A percentile compares a stretch with the other conserved stretches of the same genome.
Evolutionary conservation across 805 yeast genomes (phyloP).

Genomic region (Starmerella potacharoeniae): DNA sequence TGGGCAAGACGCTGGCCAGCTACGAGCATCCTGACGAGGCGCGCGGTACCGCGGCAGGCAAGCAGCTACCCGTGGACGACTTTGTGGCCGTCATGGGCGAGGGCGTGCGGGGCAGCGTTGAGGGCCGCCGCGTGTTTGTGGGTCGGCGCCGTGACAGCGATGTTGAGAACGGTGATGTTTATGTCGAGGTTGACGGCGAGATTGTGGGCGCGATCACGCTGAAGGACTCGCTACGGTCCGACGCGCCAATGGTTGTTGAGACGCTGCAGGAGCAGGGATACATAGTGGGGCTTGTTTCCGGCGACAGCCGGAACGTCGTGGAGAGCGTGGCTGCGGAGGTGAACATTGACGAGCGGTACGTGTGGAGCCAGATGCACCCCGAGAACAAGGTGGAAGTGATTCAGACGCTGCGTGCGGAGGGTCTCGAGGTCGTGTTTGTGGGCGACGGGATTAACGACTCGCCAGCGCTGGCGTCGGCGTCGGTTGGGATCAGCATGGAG

Average conservation of each 20-base stretch:
- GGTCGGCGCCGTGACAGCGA: slow-evolving; percentile 37
- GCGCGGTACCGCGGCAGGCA: neutral
- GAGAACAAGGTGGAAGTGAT: slow-evolving; percentile 62
- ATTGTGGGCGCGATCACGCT: slow-evolving; percentile 58
- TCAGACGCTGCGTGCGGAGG: slow-evolving; percentile 37
- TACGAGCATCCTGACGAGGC: slow-evolving; percentile 12
- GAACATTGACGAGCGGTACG: slow-evolving; percentile 52
- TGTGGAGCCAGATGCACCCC: slow-evolving; percentile 70
- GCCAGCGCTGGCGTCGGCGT: slow-evolving; percentile 83
- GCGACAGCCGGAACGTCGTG: slow-evolving; percentile 64
- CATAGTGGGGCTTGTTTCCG: slow-evolving; percentile 77
- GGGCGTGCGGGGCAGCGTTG: slow-evolving; percentile 10
- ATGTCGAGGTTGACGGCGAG: slow-evolving; percentile 45
- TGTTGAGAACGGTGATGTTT: slow-evolving; percentile 37
- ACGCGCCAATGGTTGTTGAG: slow-evolving; percentile 49
- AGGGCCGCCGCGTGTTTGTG: slow-evolving; percentile 31
- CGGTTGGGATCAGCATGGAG: slow-evolving; percentile 82
- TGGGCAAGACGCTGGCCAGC: slow-evolving; percentile 53
- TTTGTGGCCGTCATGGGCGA: slow-evolving; percentile 9
- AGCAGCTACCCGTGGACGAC: neutral
- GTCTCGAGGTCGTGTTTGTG: slow-evolving; percentile 58
- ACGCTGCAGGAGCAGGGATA: slow-evolving; percentile 43
- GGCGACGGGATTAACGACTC: slow-evolving; percentile 99
- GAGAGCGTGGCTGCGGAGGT: slow-evolving; percentile 49
- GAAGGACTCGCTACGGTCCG: slow-evolving; percentile 54